Conservation (phyloP, 1,284 basidiomycete species). For the Tetrapyrgos nigripes region DNA sequence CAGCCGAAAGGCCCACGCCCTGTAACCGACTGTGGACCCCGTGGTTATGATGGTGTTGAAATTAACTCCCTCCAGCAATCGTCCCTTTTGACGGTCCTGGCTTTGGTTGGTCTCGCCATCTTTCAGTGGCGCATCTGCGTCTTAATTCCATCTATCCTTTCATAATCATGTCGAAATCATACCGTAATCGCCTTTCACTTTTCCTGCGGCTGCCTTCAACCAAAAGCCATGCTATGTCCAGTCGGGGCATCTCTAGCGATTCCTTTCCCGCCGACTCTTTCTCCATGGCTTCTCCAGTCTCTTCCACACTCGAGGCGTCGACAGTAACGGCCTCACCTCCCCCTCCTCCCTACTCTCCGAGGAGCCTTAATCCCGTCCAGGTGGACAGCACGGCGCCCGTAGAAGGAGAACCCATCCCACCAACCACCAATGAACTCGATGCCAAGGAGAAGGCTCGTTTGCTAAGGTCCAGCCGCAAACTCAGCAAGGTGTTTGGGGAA, state of each 20-base stretch:
- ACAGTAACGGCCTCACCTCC: constrained; percentile 1
- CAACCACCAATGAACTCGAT: constrained; percentile 42
- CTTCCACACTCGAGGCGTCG: constrained; percentile 3
- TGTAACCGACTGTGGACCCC: not conserved
- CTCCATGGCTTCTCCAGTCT: not conserved
- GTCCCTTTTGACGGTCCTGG: not conserved
- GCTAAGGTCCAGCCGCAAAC: constrained; percentile 48
- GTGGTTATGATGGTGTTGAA: not conserved
- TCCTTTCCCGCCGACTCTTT: not conserved
- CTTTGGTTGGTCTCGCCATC: not conserved
- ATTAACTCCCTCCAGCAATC: not conserved
- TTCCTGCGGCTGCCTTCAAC: constrained; percentile 25
- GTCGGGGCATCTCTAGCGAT: constrained; percentile 6
- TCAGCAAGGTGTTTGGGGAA: constrained; percentile 49
- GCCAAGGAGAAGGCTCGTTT: constrained; percentile 44
- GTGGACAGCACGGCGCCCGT: constrained; percentile 4
- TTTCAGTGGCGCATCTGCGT: not conserved
- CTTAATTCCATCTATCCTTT: constrained; percentile 1
- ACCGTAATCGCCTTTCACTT: constrained; percentile 37
- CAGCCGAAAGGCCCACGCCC: not conserved
- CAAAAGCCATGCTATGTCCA: constrained; percentile 8
- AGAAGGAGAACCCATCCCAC: constrained; percentile 25
- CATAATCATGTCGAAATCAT: constrained; percentile 18
- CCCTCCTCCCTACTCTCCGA: constrained; percentile 16
- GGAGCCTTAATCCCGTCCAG: constrained; percentile 17